Evolutionary conservation across 2,329 filamentous ascomycete genomes (phyloP).

Genomic region (Trichophaea hybrida): DNA sequence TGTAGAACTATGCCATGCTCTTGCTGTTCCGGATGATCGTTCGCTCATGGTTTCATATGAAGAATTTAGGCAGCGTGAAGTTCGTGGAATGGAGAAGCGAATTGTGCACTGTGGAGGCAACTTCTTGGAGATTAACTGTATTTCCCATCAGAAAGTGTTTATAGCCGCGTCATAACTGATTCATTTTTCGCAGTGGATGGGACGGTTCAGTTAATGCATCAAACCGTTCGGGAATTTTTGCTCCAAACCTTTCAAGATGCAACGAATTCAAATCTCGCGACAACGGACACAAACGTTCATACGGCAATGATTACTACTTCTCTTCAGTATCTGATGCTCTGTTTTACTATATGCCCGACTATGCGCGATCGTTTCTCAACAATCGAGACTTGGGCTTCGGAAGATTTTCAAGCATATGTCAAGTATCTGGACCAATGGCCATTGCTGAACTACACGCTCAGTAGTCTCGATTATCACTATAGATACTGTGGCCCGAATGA

Average conservation of each 20-base stretch:
- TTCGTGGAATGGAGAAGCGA: not conserved
- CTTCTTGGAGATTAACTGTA: not conserved
- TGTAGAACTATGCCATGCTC: not conserved
- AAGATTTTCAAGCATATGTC: not conserved
- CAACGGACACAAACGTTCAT: not conserved
- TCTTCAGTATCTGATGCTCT: not conserved
- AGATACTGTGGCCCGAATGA: not conserved
- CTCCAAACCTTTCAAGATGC: not conserved
- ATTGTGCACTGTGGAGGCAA: too few relatives aligned
- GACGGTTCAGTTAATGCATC: slow-evolving; percentile 5
- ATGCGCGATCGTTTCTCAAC: not conserved
- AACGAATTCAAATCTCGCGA: not conserved
- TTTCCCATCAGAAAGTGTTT: not conserved
- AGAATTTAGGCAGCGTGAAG: not conserved
- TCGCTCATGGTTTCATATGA: not conserved
- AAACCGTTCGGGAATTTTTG: slow-evolving; percentile 2
- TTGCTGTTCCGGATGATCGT: not conserved
- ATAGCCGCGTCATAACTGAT: not conserved
- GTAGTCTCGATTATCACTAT: not conserved
- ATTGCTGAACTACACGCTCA: not conserved
- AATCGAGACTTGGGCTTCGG: not conserved
- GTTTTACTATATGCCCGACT: not conserved
- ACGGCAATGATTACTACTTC: not conserved
- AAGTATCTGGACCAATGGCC: not conserved
- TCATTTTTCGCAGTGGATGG: not conserved